A percentile compares a stretch with the other conserved stretches of the same genome.
These are phyloP conservation scores for Paspalum notatum DNA, from an alignment of 176 grass and related monocot species.

Conservation along the genomic window DNA sequence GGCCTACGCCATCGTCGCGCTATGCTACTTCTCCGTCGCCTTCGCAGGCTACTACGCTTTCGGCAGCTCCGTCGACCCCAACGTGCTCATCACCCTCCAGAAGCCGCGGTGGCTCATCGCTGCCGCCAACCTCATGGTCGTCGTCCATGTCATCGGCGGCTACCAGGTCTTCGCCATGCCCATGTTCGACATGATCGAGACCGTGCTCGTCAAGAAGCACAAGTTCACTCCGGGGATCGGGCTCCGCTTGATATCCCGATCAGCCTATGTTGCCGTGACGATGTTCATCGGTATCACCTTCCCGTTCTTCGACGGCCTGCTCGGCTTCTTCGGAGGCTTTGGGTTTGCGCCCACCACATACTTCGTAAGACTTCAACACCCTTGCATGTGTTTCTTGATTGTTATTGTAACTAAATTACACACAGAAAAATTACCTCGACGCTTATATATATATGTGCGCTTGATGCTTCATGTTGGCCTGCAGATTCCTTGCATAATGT, in stretches of 20 bases:
- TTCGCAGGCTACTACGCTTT: slow-evolving; percentile 54
- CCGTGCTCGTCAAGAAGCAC: slow-evolving; percentile 66
- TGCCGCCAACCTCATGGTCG: slow-evolving; percentile 61
- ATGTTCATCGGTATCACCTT: slow-evolving; percentile 65
- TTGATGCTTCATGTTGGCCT: not conserved
- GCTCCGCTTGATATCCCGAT: slow-evolving; percentile 48
- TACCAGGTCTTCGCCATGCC: slow-evolving; percentile 79
- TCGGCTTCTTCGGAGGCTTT: slow-evolving; percentile 74
- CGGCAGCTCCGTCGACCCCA: slow-evolving; percentile 38
- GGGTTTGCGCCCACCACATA: slow-evolving; percentile 70
- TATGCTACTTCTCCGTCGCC: slow-evolving; percentile 73
- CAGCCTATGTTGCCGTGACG: slow-evolving; percentile 59
- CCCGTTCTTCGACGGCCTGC: slow-evolving; percentile 63
- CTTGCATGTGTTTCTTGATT: not conserved
- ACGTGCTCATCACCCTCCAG: slow-evolving; percentile 34
- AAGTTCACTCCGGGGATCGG: slow-evolving; percentile 35
- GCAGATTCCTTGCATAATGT: slow-evolving; percentile 67
- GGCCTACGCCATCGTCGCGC: slow-evolving; percentile 55
- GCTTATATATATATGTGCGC: not conserved
- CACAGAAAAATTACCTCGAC: not conserved
- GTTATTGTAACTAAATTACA: not conserved
- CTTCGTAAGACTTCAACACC: slow-evolving; percentile 43
- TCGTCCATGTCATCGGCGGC: slow-evolving; percentile 60
- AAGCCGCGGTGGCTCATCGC: slow-evolving; percentile 65
- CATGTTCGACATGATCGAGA: slow-evolving; percentile 70